A percentile compares a stretch with the other conserved stretches of the same genome.
Conservation (phyloP, 2,329 filamentous ascomycete species). For the Fusarium xylarioides region DNA sequence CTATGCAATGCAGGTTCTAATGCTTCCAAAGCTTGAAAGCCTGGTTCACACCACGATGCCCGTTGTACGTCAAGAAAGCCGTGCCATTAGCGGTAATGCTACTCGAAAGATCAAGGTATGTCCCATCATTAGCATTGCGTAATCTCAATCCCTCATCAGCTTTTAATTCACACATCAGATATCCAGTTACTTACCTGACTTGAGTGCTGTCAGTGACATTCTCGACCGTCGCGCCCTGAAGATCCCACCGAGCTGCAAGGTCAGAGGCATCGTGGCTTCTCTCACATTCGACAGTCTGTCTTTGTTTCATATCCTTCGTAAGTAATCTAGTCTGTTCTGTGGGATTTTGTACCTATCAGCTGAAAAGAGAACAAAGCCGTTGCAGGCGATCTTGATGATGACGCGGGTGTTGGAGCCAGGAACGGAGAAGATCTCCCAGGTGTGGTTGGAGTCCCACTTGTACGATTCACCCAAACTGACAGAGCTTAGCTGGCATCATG, state of each 20-base stretch:
- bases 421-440: background rate
- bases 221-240: background rate
- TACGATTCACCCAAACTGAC: background rate
- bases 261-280: background rate
- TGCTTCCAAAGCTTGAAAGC: background rate
- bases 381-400: background rate
- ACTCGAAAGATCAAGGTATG: background rate
- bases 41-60: background rate
- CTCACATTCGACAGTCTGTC: background rate
- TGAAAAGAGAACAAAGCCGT: background rate
- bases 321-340: background rate
- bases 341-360: background rate
- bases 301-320: background rate
- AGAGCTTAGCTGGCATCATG: accelerated
- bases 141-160: background rate
- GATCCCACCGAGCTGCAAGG: background rate
- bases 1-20: too few relatives aligned
- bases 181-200: background rate
- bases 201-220: background rate
- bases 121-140: background rate
- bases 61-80: background rate
- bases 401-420: background rate
- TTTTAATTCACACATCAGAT: accelerated
- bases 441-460: background rate
- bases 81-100: background rate